phyloP scores from a whole-genome alignment of 805 yeast species.

The Limtongozyma cylindracea region DNA sequence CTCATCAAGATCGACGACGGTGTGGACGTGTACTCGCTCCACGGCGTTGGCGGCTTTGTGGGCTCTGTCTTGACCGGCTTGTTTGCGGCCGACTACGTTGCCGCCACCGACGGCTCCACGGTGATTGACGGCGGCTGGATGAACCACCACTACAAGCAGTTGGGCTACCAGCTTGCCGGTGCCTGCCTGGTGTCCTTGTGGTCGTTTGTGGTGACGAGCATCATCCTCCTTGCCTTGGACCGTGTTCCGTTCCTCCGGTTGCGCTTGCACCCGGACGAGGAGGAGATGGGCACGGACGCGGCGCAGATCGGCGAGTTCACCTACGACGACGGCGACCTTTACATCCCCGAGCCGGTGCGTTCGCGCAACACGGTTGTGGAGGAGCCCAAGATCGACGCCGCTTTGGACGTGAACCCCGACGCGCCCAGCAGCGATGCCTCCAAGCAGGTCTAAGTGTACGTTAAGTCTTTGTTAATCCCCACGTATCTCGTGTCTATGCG shows the following conservation, averaged over 20 bases:
- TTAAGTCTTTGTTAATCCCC: too few species aligned
- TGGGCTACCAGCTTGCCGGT: slow-evolving; percentile 77
- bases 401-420: too few species aligned
- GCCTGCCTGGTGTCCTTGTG: slow-evolving; percentile 44
- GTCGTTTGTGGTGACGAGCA: slow-evolving; percentile 50
- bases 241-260: slow-evolving; percentile 58
- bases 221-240: slow-evolving; percentile 43
- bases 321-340: slow-evolving; percentile 15
- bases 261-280: slow-evolving; percentile 71
- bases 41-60: slow-evolving; percentile 79
- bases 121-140: slow-evolving; percentile 69
- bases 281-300: slow-evolving; percentile 68
- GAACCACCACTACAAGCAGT: slow-evolving; percentile 58
- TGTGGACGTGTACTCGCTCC: slow-evolving; percentile 80
- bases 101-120: slow-evolving; percentile 53
- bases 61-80: slow-evolving; percentile 77
- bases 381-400: too few species aligned
- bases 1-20: slow-evolving; percentile 72
- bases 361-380: too few species aligned
- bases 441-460: too few species aligned
- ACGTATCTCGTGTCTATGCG: too few species aligned
- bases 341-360: too few species aligned
- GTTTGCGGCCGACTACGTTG: slow-evolving; percentile 78
- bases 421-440: too few species aligned
- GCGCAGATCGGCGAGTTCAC: slow-evolving; percentile 84